Conservation (phyloP, 2,329 filamentous ascomycete species). For the Anthostomella pinea region DNA sequence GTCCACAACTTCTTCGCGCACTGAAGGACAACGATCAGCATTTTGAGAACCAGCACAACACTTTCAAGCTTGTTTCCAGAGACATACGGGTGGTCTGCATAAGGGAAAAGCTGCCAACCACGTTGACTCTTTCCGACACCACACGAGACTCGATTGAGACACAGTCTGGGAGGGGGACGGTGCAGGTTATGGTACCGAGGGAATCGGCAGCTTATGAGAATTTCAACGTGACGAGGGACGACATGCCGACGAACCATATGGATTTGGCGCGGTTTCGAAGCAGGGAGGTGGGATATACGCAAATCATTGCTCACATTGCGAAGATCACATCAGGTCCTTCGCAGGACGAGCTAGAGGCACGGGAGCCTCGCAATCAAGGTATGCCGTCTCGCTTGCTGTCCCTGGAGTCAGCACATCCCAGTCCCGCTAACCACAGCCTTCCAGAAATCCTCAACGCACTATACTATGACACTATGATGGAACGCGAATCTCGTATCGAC, state of each 20-base stretch:
- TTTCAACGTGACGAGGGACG: conserved; percentile 29
- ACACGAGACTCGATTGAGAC: conserved; percentile 22
- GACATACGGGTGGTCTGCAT: conserved; percentile 31
- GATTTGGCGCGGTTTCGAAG: conserved; percentile 27
- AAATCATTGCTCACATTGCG: conserved; percentile 24
- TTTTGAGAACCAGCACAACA: conserved; percentile 29
- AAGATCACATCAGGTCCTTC: conserved; percentile 26
- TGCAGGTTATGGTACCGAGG: conserved; percentile 29
- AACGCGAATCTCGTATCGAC: conserved; percentile 35
- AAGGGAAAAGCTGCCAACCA: conserved; percentile 27
- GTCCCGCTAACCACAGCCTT: conserved; percentile 3
- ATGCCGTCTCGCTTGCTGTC: conserved; percentile 3
- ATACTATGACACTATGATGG: conserved; percentile 30
- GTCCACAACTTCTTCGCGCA: conserved; percentile 20
- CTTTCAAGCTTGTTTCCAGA: conserved; percentile 29
- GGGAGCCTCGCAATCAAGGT: conserved; percentile 32
- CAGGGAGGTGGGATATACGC: conserved; percentile 25
- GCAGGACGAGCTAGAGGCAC: conserved; percentile 24
- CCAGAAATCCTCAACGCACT: conserved; percentile 31
- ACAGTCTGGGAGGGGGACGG: conserved; percentile 23
- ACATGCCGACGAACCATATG: conserved; percentile 23
- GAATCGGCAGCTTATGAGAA: conserved; percentile 25
- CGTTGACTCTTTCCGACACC: conserved; percentile 20
- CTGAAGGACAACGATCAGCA: conserved; percentile 24
- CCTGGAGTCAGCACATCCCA: not conserved